A percentile compares a stretch with the other conserved stretches of the same genome.
phyloP scores from a whole-genome alignment of 129 eudicot genomes.

The Helianthus tuberosus region DNA sequence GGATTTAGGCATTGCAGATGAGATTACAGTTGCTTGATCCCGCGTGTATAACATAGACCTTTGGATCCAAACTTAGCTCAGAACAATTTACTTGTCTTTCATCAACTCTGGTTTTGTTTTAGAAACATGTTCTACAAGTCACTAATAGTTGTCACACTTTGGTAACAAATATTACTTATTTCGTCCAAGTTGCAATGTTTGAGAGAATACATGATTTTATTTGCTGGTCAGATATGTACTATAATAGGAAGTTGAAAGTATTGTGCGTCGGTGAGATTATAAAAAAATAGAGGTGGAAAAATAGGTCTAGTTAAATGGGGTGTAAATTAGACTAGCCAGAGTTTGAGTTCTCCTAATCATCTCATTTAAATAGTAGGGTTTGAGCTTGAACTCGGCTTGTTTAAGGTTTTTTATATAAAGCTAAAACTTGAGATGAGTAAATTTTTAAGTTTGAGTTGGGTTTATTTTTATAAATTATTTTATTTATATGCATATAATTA shows the following conservation, averaged over 20 bases:
- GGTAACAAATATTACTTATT: background rate
- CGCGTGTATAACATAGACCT: slow-evolving; percentile 13
- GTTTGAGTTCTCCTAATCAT: background rate
- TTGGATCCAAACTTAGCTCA: background rate
- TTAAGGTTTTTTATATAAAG: background rate
- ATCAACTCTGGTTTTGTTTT: slow-evolving; percentile 8
- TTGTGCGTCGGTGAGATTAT: background rate
- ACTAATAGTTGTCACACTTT: background rate
- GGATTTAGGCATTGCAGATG: slow-evolving; percentile 64
- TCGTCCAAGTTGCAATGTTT: slow-evolving; percentile 2
- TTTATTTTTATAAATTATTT: background rate
- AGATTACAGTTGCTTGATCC: slow-evolving; percentile 63
- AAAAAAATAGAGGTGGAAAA: background rate
- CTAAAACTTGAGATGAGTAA: background rate
- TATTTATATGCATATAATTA: too few relatives aligned
- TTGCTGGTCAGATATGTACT: too few relatives aligned
- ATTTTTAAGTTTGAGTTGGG: background rate
- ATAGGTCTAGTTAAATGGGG: too few relatives aligned
- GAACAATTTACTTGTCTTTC: slow-evolving; percentile 25
- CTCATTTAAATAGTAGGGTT: too few relatives aligned
- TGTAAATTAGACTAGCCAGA: background rate
- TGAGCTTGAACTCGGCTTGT: background rate
- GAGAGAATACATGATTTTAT: background rate
- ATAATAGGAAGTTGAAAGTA: background rate
- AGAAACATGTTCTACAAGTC: background rate